These are phyloP conservation scores for Euphorbia corollata DNA, from an alignment of 441 rosid species.

Conservation along the genomic window DNA sequence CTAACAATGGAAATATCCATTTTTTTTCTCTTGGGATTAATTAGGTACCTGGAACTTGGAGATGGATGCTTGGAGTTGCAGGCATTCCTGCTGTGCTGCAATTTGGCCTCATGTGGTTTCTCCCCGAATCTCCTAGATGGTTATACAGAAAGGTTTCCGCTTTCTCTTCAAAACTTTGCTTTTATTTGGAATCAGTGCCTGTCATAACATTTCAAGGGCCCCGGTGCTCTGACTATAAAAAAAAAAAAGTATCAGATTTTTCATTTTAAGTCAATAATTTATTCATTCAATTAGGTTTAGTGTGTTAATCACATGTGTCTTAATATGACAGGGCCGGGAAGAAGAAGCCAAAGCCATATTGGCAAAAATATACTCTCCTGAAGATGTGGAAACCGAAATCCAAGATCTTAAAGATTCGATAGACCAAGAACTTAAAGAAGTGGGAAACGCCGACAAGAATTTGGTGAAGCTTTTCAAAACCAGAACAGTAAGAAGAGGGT, in stretches of 20 bases:
- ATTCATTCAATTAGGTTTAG: no score
- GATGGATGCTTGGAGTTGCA: constrained; percentile 92
- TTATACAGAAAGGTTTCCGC: constrained; percentile 46
- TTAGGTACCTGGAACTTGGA: constrained; percentile 66
- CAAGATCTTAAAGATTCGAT: constrained; percentile 49
- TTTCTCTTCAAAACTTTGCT: not conserved
- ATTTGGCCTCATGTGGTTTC: constrained; percentile 49
- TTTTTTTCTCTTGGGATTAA: not conserved
- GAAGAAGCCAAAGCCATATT: constrained; percentile 55
- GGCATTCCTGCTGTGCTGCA: constrained; percentile 70
- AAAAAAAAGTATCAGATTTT: no score
- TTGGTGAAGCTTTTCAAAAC: constrained; percentile 40
- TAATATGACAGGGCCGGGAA: constrained; percentile 43
- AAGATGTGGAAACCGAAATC: constrained; percentile 52
- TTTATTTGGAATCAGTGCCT: not conserved
- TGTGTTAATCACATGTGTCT: not conserved
- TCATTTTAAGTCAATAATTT: no score
- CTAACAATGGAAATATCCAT: not conserved
- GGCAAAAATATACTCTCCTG: constrained; percentile 44
- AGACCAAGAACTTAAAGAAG: constrained; percentile 45
- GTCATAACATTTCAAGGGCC: no score
- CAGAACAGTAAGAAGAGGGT: constrained; percentile 61
- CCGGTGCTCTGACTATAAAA: no score
- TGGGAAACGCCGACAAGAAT: constrained; percentile 45
- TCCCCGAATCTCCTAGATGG: constrained; percentile 88